These are phyloP conservation scores for Gossypium trilobum DNA, from an alignment of 441 rosid genomes.

Conservation along the genomic window DNA sequence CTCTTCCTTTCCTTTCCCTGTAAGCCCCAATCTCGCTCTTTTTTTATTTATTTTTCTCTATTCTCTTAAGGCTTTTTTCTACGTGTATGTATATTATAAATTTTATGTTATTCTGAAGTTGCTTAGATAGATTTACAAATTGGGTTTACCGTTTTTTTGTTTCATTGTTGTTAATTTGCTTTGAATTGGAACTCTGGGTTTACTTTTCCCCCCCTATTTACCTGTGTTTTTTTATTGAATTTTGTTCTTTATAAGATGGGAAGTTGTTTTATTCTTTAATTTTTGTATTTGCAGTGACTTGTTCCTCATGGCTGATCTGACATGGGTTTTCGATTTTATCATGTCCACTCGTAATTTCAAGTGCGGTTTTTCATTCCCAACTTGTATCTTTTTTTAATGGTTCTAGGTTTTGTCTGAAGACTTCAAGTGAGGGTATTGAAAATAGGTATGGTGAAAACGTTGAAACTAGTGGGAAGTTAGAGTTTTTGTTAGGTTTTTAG, in stretches of 20 bases:
- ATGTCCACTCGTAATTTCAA: neutral
- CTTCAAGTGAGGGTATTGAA: neutral
- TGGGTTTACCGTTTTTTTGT: neutral
- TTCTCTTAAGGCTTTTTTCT: slow-evolving; percentile 8
- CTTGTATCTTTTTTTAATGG: neutral
- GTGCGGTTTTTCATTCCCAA: neutral
- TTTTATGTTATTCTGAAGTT: neutral
- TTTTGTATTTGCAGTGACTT: slow-evolving; percentile 28
- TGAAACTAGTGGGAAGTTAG: slow-evolving; percentile 18
- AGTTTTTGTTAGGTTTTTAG: slow-evolving; percentile 13
- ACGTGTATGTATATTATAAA: neutral
- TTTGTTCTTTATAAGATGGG: slow-evolving; percentile 1
- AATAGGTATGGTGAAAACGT: slow-evolving; percentile 20
- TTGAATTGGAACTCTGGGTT: neutral
- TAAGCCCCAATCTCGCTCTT: slow-evolving; percentile 33
- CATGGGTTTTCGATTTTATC: slow-evolving; percentile 14
- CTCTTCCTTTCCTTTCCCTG: slow-evolving; percentile 21
- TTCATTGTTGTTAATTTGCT: neutral
- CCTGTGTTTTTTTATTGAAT: neutral
- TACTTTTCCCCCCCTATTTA: neutral
- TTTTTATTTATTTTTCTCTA: neutral
- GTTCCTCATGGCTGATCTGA: slow-evolving; percentile 31
- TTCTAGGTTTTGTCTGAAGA: slow-evolving; percentile 19
- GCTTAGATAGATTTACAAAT: neutral
- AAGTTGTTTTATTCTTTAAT: slow-evolving; percentile 19